Conservation (phyloP, 306 rosid species). For the Quercus suber region DNA sequence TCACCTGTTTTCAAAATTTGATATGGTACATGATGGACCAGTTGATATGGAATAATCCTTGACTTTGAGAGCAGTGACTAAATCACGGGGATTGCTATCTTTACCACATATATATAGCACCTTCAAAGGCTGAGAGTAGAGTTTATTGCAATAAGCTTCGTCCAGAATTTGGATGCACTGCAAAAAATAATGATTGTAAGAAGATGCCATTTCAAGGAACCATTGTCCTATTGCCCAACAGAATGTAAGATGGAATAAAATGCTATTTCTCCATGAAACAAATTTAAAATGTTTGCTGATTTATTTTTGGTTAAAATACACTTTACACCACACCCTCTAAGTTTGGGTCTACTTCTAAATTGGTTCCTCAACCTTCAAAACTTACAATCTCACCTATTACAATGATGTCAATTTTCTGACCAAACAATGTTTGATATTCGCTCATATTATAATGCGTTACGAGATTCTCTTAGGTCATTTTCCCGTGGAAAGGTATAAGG, state of each 20-base stretch:
- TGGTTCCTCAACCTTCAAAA: too few species aligned
- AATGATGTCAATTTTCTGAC: too few species aligned
- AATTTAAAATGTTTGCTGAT: not conserved
- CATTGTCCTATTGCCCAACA: not conserved
- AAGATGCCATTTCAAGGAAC: conserved; percentile 4
- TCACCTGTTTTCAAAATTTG: conserved; percentile 46
- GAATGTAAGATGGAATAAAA: not conserved
- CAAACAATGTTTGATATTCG: too few species aligned
- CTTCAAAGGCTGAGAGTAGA: conserved; percentile 22
- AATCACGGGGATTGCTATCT: conserved; percentile 31
- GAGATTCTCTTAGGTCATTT: too few species aligned
- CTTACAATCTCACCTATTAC: too few species aligned
- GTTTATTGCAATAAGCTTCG: conserved; percentile 24
- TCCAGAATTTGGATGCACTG: conserved; percentile 50
- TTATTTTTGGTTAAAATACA: not conserved
- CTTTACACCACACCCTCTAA: too few species aligned
- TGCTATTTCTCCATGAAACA: not conserved
- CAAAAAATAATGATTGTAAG: conserved; percentile 20
- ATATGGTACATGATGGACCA: conserved; percentile 20
- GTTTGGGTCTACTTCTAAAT: too few species aligned
- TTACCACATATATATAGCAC: conserved; percentile 49
- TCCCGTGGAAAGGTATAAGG: too few species aligned
- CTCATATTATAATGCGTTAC: too few species aligned
- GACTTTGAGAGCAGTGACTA: conserved; percentile 43
- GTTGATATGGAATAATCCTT: conserved; percentile 38